Base-by-base conservation (phyloP, 2,329 filamentous ascomycete species). In the Pleomassaria siparia region DNA sequence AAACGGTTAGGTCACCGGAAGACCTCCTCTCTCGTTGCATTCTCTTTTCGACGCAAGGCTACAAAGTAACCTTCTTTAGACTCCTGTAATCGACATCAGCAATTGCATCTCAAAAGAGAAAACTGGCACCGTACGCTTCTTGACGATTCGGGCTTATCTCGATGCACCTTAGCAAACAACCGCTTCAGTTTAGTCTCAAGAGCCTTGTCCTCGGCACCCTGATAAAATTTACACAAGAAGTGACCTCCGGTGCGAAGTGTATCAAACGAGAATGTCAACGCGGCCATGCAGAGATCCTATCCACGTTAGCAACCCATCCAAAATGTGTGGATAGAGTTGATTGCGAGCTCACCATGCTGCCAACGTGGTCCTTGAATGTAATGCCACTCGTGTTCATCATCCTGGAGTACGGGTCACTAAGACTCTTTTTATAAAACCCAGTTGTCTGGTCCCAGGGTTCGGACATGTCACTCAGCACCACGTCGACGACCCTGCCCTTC, bases 381-480 rank as follows among this genome's bases (percentile, higher is more conserved):
- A 89, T 87, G 47, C 94, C 94, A 74, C 88, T 96, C 62, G 92
- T 96, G 74, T 99, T 99, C 91, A 96, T 96, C 87, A 99, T 87
- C 94, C 94, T 99, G 81, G 76, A 72, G 84, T 95, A 94, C 56
- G 91, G 90, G 83, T 94, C 88, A 92, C 86, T 95, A 83, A 96
- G 81, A 78, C 86, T 95, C 77, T 84, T 90, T 77, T 88, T 86
- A 77, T 83, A 86, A 77, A 88, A 91, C 66, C 86, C 87, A 65
- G 80, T 79, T 44, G 82, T 88, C 77, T 89, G 88, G 63, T 84
- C 80, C 91, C 91, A 96, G 87, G 94, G 91, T 80, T 81, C 92
- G 83, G 86, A 99, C 94, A 99, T 99, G 82, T 99, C 94, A 84
- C 90, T 96, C 69, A 99, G 78, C 69, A 99, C 89, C 67, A 99